Conservation (phyloP, 208 protist species). For the Zelonia costaricensis region DNA sequence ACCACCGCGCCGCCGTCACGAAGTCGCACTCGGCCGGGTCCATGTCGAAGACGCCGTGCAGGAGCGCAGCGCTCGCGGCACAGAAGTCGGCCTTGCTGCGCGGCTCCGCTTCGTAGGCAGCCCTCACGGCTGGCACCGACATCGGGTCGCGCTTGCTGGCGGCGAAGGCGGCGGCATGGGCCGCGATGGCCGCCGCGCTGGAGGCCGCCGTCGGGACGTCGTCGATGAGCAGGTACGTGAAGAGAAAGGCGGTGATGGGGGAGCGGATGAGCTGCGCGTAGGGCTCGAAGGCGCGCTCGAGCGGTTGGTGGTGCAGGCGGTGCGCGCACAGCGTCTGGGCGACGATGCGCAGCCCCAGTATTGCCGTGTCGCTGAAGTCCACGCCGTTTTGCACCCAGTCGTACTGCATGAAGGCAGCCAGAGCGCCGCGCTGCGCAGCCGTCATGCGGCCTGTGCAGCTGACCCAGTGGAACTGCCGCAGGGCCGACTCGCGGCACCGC, state of each 20-base stretch:
- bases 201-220: conserved; percentile 6
- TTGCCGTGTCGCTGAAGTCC: conserved; percentile 73
- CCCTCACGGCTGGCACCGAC: conserved; percentile 12
- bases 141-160: conserved; percentile 26
- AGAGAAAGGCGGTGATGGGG: conserved; percentile 50
- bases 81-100: conserved; percentile 42
- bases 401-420: conserved; percentile 32
- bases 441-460: conserved; percentile 51
- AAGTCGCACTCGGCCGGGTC: conserved; percentile 33
- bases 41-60: conserved; percentile 41
- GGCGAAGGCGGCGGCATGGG: conserved; percentile 7
- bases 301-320: conserved; percentile 27
- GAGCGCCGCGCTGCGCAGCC: conserved; percentile 31
- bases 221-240: conserved; percentile 58
- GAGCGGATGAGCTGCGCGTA: conserved; percentile 57
- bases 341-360: conserved; percentile 55
- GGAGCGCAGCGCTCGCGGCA: conserved; percentile 19
- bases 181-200: conserved; percentile 5
- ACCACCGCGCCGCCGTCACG: conserved; percentile 36
- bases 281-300: conserved; percentile 38
- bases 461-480: conserved; percentile 41
- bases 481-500: conserved; percentile 51
- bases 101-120: conserved; percentile 9
- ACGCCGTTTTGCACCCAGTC: conserved; percentile 68
- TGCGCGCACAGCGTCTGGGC: conserved; percentile 41